phyloP scores from a whole-genome alignment of 331 rosid genomes.

The Erythrophleum ivorense region DNA sequence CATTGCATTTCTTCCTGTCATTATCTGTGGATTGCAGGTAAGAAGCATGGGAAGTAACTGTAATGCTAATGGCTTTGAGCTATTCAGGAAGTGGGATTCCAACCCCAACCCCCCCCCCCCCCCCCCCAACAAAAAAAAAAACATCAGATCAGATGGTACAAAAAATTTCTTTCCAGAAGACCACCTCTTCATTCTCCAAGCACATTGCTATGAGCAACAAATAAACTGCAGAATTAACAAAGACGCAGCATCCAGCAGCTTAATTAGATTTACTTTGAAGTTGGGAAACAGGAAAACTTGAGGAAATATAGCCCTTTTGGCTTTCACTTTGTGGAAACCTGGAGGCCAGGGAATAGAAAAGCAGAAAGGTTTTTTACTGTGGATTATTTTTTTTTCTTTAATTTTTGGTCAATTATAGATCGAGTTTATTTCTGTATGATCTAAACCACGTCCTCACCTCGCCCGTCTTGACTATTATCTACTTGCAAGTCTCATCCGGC shows the following conservation, averaged over 20 bases:
- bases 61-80: constrained; percentile 28
- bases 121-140: neutral
- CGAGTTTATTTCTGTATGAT: constrained; percentile 27
- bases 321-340: constrained; percentile 22
- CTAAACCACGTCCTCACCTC: neutral
- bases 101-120: too few relatives aligned
- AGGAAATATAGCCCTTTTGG: constrained; percentile 29
- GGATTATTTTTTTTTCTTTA: neutral
- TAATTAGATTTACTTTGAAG: constrained; percentile 10
- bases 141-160: neutral
- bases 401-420: constrained; percentile 38
- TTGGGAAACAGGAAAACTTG: constrained; percentile 30
- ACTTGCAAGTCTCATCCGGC: constrained; percentile 14
- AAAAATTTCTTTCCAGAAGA: constrained; percentile 30
- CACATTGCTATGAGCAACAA: constrained; percentile 41
- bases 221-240: constrained; percentile 28
- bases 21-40: constrained; percentile 55
- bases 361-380: neutral
- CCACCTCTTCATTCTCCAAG: constrained; percentile 30
- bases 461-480: neutral
- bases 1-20: constrained; percentile 22
- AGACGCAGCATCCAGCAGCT: constrained; percentile 33
- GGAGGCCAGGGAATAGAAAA: neutral
- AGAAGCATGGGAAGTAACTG: constrained; percentile 55
- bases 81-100: constrained; percentile 3